phyloP scores from a whole-genome alignment of 345 rosid genomes.

The Pseudoturritis turrita region DNA sequence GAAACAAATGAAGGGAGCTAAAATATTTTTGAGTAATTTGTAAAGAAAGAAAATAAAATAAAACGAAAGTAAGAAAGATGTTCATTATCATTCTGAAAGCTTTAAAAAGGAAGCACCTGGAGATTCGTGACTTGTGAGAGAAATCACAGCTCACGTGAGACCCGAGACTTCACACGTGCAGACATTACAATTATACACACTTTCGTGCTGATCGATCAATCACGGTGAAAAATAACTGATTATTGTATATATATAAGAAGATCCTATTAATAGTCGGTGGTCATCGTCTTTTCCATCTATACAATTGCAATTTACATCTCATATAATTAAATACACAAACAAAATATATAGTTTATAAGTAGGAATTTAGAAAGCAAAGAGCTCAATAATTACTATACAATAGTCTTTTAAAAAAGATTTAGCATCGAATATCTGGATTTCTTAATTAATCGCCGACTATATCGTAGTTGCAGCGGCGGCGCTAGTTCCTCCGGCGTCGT shows the following conservation, averaged over 20 bases:
- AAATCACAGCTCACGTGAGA: constrained; percentile 19
- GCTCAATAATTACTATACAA: not conserved
- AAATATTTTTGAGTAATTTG: not conserved
- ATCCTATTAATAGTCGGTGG: not conserved
- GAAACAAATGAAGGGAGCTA: not conserved
- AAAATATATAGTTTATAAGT: not conserved
- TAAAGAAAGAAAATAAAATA: not conserved
- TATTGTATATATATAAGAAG: not conserved
- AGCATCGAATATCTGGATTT: not conserved
- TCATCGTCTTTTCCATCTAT: constrained; percentile 11
- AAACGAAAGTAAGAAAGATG: constrained; percentile 5
- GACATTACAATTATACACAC: constrained; percentile 10
- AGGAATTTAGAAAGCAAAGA: not conserved
- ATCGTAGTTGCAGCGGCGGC: not conserved
- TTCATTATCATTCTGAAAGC: constrained; percentile 11
- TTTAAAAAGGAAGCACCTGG: constrained; percentile 32
- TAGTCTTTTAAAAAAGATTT: not conserved
- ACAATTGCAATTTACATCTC: constrained; percentile 34
- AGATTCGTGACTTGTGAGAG: constrained; percentile 19
- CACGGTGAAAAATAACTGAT: not conserved
- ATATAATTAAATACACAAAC: not conserved
- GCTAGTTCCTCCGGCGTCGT: constrained; percentile 16
- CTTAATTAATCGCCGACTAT: not conserved
- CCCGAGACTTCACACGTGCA: constrained; percentile 1
- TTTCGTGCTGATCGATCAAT: constrained; percentile 2